Percentiles rank a stretch among this genome's conserved stretches.
phyloP scores from a whole-genome alignment of 768 basidiomycete genomes.

The Phylloporus sp. region DNA sequence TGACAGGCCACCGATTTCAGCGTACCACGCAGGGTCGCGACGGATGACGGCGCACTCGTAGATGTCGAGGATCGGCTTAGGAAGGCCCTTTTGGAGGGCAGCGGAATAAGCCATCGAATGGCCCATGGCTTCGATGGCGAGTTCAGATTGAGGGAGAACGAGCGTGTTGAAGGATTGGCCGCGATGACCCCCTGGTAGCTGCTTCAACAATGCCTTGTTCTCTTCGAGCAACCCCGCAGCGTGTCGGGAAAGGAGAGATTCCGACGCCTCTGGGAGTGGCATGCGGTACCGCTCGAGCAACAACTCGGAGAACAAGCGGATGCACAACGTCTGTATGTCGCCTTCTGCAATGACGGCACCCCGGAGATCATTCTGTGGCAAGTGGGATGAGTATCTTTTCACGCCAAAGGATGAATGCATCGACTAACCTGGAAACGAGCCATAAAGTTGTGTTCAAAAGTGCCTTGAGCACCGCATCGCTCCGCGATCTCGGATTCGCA shows the following conservation, averaged over 20 bases:
- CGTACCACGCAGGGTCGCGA: conserved; percentile 1
- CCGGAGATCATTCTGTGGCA: conserved; percentile 34
- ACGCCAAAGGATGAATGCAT: not conserved
- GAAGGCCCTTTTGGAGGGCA: conserved; percentile 40
- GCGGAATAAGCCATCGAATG: conserved; percentile 58
- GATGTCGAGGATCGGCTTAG: conserved; percentile 47
- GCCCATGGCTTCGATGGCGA: conserved; percentile 55
- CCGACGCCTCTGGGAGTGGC: conserved; percentile 39
- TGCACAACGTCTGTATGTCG: conserved; percentile 47
- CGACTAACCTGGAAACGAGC: conserved; percentile 46
- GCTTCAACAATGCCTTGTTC: conserved; percentile 36
- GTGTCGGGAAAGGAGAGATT: conserved; percentile 52
- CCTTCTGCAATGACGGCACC: conserved; percentile 61
- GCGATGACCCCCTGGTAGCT: conserved; percentile 27
- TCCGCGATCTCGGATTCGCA: conserved; percentile 52
- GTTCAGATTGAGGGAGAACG: conserved; percentile 51
- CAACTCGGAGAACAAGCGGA: conserved; percentile 55
- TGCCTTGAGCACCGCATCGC: conserved; percentile 62
- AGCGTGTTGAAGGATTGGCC: conserved; percentile 41
- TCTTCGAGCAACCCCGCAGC: conserved; percentile 43
- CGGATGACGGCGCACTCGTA: conserved; percentile 43
- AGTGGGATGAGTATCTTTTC: conserved; percentile 15
- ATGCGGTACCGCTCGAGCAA: conserved; percentile 50
- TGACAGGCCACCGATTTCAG: not conserved
- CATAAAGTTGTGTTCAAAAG: conserved; percentile 61